Evolutionary conservation across 306 rosid species (phyloP).

Genomic region (Vigna reflexopilosa): DNA sequence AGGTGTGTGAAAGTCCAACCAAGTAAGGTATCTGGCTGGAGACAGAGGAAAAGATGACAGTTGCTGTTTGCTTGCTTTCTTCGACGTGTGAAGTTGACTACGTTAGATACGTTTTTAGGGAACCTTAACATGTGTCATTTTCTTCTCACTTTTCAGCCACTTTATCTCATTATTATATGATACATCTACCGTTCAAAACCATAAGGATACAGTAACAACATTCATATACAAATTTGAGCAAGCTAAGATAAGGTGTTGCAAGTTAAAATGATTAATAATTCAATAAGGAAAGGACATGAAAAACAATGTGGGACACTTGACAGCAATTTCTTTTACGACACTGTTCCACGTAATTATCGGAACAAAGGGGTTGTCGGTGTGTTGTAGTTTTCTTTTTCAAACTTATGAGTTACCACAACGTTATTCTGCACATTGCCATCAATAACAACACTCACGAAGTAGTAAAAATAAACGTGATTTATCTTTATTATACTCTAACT

Average conservation of each 20-base stretch:
- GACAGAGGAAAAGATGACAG: conserved; percentile 22
- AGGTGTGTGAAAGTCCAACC: conserved; percentile 32
- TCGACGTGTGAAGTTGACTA: conserved; percentile 55
- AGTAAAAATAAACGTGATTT: no score
- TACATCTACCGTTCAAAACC: background rate
- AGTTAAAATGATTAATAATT: background rate
- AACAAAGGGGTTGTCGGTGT: conserved; percentile 35
- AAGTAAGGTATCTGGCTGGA: conserved; percentile 27
- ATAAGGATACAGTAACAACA: background rate
- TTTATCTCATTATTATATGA: background rate
- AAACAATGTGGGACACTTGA: conserved; percentile 9
- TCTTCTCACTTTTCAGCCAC: conserved; percentile 28
- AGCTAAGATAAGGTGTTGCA: background rate
- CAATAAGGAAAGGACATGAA: background rate
- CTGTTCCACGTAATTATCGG: background rate
- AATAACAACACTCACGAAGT: no score
- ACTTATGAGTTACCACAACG: no score
- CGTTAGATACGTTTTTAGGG: conserved; percentile 54
- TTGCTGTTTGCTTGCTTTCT: background rate
- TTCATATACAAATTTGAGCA: background rate
- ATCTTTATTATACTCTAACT: no score
- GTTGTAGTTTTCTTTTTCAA: background rate
- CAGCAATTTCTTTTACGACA: conserved; percentile 15
- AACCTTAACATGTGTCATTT: conserved; percentile 58
- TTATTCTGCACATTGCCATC: no score